A percentile compares a stretch with the other conserved stretches of the same genome.
Conservation (phyloP, 2,329 filamentous ascomycete species). For the Fusarium tjaetaba region DNA sequence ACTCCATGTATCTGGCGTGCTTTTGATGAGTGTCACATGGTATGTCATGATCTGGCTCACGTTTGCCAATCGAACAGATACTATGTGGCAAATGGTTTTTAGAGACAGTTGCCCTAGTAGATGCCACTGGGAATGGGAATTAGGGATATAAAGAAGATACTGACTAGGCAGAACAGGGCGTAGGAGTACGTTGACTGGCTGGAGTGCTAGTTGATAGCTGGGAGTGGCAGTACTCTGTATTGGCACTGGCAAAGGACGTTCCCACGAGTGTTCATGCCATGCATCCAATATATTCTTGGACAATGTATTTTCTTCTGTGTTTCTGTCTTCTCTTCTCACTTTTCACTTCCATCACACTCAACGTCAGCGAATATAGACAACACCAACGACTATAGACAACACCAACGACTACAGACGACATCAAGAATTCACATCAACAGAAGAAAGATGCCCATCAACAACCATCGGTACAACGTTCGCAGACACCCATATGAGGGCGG, state of each 20-base stretch:
- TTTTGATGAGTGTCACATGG: background rate
- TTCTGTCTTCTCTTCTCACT: background rate
- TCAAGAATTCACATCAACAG: no score
- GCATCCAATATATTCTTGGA: background rate
- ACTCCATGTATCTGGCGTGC: background rate
- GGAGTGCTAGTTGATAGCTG: background rate
- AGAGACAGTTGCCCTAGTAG: background rate
- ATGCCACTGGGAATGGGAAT: background rate
- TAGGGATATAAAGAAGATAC: background rate
- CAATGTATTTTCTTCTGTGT: background rate
- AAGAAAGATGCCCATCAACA: background rate
- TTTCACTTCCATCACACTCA: background rate
- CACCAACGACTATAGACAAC: background rate
- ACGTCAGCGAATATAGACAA: background rate
- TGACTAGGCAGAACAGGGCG: background rate
- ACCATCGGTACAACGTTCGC: background rate
- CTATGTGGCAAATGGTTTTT: rapidly evolving
- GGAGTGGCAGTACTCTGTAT: background rate
- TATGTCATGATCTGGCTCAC: background rate
- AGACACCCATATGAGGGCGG: background rate
- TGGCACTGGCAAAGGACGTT: background rate
- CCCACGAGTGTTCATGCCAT: no score
- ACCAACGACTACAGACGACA: background rate
- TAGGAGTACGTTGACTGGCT: background rate
- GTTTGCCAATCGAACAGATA: background rate